A percentile compares a stretch with the other conserved stretches of the same genome.
phyloP scores from a whole-genome alignment of 345 rosid species.

The Murraya paniculata region DNA sequence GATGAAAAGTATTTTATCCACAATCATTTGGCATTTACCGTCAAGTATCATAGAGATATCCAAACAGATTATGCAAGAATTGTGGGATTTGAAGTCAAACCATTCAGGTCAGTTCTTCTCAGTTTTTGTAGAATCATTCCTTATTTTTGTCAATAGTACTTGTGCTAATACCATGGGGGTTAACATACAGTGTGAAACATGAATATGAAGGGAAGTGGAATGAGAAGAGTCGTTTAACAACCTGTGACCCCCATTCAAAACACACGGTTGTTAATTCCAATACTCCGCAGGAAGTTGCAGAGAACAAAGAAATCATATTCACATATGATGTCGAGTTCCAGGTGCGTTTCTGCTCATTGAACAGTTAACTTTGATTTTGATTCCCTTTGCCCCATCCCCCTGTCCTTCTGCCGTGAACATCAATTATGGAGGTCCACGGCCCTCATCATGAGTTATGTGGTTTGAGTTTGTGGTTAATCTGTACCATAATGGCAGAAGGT shows the following conservation, averaged over 20 bases:
- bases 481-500: not conserved
- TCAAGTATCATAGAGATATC: conserved; percentile 76
- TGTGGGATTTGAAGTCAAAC: conserved; percentile 96
- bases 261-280: conserved; percentile 73
- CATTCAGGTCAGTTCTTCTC: conserved; percentile 58
- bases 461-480: not conserved
- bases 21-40: conserved; percentile 85
- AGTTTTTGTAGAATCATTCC: not conserved
- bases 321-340: conserved; percentile 87
- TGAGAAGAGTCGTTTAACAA: conserved; percentile 65
- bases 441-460: not conserved
- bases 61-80: conserved; percentile 82
- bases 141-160: not conserved
- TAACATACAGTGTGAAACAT: conserved; percentile 63
- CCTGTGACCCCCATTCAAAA: conserved; percentile 83
- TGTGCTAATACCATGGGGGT: not conserved
- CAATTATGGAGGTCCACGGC: not conserved
- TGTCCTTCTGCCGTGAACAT: not conserved
- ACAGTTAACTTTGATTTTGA: not conserved
- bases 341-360: conserved; percentile 40
- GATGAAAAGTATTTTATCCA: conserved; percentile 85
- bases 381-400: not conserved
- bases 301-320: conserved; percentile 74
- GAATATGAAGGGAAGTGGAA: conserved; percentile 80
- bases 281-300: conserved; percentile 86